These are phyloP conservation scores for Ogataea populi-albae DNA, from an alignment of 805 yeast genomes.

Conservation along the genomic window DNA sequence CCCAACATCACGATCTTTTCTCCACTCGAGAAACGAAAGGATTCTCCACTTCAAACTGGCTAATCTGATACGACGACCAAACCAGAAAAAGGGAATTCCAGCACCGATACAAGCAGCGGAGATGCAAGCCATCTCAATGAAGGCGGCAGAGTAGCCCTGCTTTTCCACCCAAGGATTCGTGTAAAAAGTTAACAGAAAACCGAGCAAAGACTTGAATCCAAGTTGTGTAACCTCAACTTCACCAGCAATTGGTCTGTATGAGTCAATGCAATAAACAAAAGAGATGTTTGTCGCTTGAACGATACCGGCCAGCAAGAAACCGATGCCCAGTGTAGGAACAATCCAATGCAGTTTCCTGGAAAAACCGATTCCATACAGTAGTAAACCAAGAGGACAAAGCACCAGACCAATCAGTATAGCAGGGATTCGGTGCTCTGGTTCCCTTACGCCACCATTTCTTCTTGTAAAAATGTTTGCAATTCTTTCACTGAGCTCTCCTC, in stretches of 20 bases:
- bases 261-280: slow-evolving; percentile 11
- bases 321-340: slow-evolving; percentile 7
- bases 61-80: slow-evolving; percentile 7
- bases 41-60: slow-evolving; percentile 10
- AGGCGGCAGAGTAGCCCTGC: slow-evolving; percentile 4
- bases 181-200: slow-evolving; percentile 9
- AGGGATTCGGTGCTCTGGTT: slow-evolving; percentile 10
- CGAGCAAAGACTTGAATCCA: slow-evolving; percentile 10
- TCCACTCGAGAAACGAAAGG: slow-evolving; percentile 5
- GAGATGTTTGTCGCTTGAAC: slow-evolving; percentile 12
- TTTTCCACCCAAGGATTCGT: slow-evolving; percentile 10
- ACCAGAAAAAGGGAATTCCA: slow-evolving; percentile 10
- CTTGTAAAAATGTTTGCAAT: slow-evolving; percentile 9
- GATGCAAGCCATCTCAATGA: slow-evolving; percentile 10
- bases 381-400: slow-evolving; percentile 6
- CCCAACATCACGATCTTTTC: slow-evolving; percentile 8
- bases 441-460: slow-evolving; percentile 9
- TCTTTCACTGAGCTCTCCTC: slow-evolving; percentile 7
- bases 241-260: slow-evolving; percentile 12
- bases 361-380: slow-evolving; percentile 8
- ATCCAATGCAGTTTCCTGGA: slow-evolving; percentile 7
- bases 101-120: slow-evolving; percentile 8
- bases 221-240: slow-evolving; percentile 10
- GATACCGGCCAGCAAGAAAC: slow-evolving; percentile 8
- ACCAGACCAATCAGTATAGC: slow-evolving; percentile 6